Evolutionary conservation across 1,284 basidiomycete genomes (phyloP).

Genomic region (Afroboletus lepidellus): DNA sequence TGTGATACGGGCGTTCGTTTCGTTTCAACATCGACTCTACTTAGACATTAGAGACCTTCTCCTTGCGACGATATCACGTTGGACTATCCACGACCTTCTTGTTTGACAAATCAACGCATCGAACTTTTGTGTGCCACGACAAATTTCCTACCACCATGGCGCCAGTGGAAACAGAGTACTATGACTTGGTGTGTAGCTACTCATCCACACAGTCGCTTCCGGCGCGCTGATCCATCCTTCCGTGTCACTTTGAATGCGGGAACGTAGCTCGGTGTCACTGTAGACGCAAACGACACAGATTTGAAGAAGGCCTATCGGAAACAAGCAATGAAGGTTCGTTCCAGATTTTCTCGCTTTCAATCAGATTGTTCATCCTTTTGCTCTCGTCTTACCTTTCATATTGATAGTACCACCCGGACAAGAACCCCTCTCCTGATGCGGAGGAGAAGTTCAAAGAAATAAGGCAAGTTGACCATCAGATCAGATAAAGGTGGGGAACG

Average conservation of each 20-base stretch:
- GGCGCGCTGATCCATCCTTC: slow-evolving; percentile 4
- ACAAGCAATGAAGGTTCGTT: slow-evolving; percentile 85
- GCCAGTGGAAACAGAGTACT: slow-evolving; percentile 66
- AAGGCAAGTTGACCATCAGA: slow-evolving; percentile 49
- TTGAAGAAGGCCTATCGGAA: slow-evolving; percentile 97
- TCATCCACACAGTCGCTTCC: background rate
- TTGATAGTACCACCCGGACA: slow-evolving; percentile 88
- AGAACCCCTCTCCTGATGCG: slow-evolving; percentile 85
- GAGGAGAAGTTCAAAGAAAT: slow-evolving; percentile 95
- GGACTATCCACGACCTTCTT: background rate
- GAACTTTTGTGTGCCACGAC: background rate
- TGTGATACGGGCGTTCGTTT: slow-evolving; percentile 22
- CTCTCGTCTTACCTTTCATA: background rate
- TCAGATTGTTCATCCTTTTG: background rate
- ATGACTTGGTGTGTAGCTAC: slow-evolving; percentile 51
- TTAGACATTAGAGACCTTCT: background rate
- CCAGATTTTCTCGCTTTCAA: background rate
- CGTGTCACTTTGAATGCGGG: background rate
- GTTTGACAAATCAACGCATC: background rate
- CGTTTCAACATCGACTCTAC: slow-evolving; percentile 13
- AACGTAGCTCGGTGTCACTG: slow-evolving; percentile 44
- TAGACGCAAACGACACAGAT: slow-evolving; percentile 64
- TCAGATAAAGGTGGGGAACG: slow-evolving; percentile 22
- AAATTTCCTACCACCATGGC: slow-evolving; percentile 39
- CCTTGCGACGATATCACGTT: slow-evolving; percentile 7